Conservation (phyloP, 768 basidiomycete species). For the Leccinum truebloodii region DNA sequence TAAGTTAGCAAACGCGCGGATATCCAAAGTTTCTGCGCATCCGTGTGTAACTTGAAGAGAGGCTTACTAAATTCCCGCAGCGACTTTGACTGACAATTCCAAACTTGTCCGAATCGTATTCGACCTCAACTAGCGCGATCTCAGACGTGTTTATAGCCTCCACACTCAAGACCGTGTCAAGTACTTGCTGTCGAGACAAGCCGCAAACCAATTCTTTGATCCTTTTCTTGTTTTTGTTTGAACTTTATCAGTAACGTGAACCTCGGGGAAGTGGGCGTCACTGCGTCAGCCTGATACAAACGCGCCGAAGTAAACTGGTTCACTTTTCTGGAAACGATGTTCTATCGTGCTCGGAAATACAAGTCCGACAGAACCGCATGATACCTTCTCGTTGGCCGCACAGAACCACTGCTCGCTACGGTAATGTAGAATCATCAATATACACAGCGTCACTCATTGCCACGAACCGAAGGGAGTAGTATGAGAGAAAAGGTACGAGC, state of each 20-base stretch:
- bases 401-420: no score
- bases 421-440: no score
- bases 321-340: neutral
- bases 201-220: neutral
- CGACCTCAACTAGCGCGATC: neutral
- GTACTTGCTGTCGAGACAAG: neutral
- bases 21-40: constrained; percentile 19
- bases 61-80: neutral
- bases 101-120: neutral
- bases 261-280: neutral
- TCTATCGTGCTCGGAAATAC: neutral
- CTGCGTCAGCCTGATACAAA: neutral
- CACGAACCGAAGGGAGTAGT: no score
- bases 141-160: neutral
- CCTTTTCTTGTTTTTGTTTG: neutral
- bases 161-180: neutral
- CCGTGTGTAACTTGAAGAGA: constrained; percentile 5
- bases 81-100: constrained; percentile 2
- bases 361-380: neutral
- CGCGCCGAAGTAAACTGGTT: neutral
- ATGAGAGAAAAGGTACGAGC: no score
- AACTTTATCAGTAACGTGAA: neutral
- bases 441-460: no score
- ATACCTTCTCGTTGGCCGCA: neutral
- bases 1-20: constrained; percentile 17